Percentiles rank a stretch among this genome's conserved stretches.
These are phyloP conservation scores for Colletotrichum sp. DNA, from an alignment of 2,329 filamentous ascomycete genomes.

Conservation along the genomic window DNA sequence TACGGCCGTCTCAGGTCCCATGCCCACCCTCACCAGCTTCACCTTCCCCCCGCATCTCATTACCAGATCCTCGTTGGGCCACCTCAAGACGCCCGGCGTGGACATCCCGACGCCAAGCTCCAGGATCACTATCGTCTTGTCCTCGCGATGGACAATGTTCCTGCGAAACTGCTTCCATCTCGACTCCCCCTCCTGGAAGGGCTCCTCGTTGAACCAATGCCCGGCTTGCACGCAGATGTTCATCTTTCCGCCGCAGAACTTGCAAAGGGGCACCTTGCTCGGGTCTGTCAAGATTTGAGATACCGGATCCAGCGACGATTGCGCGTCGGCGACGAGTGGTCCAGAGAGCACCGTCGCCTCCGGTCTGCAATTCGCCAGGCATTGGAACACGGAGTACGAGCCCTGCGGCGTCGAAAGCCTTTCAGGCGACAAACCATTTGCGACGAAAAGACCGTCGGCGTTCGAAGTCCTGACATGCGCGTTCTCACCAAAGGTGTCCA, in stretches of 20 bases:
- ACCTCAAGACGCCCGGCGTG: constrained; percentile 21
- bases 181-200: constrained; percentile 19
- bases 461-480: constrained; percentile 33
- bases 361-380: constrained; percentile 28
- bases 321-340: constrained; percentile 26
- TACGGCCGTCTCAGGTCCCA: constrained; percentile 21
- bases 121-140: constrained; percentile 16
- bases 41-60: constrained; percentile 4
- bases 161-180: constrained; percentile 17
- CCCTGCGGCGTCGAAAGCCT: constrained; percentile 34
- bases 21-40: constrained; percentile 21
- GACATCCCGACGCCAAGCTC: constrained; percentile 24
- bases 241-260: constrained; percentile 21
- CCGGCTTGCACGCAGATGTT: constrained; percentile 23
- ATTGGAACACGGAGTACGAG: constrained; percentile 32
- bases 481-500: neutral
- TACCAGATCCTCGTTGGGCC: constrained; percentile 22
- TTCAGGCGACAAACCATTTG: constrained; percentile 27
- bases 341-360: constrained; percentile 28
- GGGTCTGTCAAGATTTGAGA: constrained; percentile 24
- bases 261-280: constrained; percentile 19
- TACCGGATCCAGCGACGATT: constrained; percentile 23
- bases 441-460: constrained; percentile 33
- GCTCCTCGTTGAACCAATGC: constrained; percentile 23
- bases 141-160: neutral